A percentile compares a stretch with the other conserved stretches of the same genome.
Conservation (phyloP, 441 rosid species). For the Erodium trifolium region DNA sequence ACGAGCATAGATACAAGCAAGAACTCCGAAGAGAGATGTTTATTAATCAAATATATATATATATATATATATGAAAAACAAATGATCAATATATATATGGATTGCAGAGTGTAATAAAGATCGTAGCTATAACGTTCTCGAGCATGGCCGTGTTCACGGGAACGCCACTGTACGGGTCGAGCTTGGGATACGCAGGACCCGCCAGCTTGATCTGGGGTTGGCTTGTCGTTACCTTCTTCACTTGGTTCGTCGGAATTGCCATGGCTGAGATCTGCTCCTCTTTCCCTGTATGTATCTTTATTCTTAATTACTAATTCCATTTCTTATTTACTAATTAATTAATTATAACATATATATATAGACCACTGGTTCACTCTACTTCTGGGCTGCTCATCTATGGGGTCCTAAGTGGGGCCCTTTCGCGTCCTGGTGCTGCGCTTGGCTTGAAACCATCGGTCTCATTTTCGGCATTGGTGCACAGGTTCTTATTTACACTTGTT, state of each 20-base stretch:
- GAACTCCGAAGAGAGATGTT: slow-evolving; percentile 63
- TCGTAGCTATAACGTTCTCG: slow-evolving; percentile 54
- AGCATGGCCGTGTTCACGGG: slow-evolving; percentile 55
- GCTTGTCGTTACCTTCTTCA: slow-evolving; percentile 54
- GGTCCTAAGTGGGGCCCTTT: slow-evolving; percentile 63
- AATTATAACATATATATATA: slow-evolving; percentile 10
- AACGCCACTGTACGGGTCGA: slow-evolving; percentile 48
- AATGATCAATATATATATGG: background rate
- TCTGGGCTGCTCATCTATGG: slow-evolving; percentile 62
- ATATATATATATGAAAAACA: background rate
- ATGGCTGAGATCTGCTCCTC: slow-evolving; percentile 66
- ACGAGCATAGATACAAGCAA: slow-evolving; percentile 67
- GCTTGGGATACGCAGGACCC: slow-evolving; percentile 49
- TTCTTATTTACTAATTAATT: too few species aligned
- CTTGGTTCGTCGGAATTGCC: slow-evolving; percentile 57
- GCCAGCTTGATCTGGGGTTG: slow-evolving; percentile 55
- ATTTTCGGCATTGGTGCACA: slow-evolving; percentile 52
- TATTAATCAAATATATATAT: background rate
- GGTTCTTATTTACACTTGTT: slow-evolving; percentile 22
- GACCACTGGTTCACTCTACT: slow-evolving; percentile 66
- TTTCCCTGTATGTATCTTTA: slow-evolving; percentile 35
- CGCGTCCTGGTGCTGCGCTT: slow-evolving; percentile 63
- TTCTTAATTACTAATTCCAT: too few species aligned
- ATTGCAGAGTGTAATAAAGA: slow-evolving; percentile 50
- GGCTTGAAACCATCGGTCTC: slow-evolving; percentile 58